These are phyloP conservation scores for Plasmopara viticola DNA, from an alignment of 352 stramenopile genomes.

Conservation along the genomic window DNA sequence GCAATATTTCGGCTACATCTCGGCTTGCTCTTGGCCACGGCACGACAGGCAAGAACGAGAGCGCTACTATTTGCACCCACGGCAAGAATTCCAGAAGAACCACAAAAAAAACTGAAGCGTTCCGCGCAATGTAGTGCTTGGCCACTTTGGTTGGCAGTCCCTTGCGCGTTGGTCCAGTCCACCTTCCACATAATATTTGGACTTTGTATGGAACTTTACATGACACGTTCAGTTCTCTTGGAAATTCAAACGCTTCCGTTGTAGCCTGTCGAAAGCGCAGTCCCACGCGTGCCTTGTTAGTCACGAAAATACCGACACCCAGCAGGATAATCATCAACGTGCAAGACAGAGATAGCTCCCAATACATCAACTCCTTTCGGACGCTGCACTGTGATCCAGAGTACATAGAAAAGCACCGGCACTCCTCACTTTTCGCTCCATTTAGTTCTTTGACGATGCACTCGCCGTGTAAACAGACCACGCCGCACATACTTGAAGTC, in stretches of 20 bases:
- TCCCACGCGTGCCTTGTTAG: constrained; percentile 13
- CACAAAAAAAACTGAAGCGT: constrained; percentile 25
- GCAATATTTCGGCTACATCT: constrained; percentile 30
- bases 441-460: constrained; percentile 24
- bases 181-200: constrained; percentile 24
- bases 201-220: constrained; percentile 2
- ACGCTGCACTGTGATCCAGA: constrained; percentile 39
- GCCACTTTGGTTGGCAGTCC: constrained; percentile 18
- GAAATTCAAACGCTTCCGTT: constrained; percentile 44
- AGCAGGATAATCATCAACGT: constrained; percentile 33
- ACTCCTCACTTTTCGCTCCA: constrained; percentile 20
- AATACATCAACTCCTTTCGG: constrained; percentile 33
- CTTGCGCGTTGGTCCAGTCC: constrained; percentile 30
- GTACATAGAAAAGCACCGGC: constrained; percentile 43
- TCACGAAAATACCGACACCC: constrained; percentile 27
- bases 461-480: constrained; percentile 44
- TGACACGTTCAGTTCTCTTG: constrained; percentile 17
- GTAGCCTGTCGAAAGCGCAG: constrained; percentile 33
- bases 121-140: constrained; percentile 22
- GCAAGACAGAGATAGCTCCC: constrained; percentile 45
- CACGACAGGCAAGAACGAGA: constrained; percentile 45
- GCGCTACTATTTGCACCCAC: constrained; percentile 39
- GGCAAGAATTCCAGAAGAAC: constrained; percentile 37
- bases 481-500: constrained; percentile 40
- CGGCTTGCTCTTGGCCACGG: constrained; percentile 38